Evolutionary conservation across 1,139 yeast species (phyloP).

Genomic region (Taphrina confusa): DNA sequence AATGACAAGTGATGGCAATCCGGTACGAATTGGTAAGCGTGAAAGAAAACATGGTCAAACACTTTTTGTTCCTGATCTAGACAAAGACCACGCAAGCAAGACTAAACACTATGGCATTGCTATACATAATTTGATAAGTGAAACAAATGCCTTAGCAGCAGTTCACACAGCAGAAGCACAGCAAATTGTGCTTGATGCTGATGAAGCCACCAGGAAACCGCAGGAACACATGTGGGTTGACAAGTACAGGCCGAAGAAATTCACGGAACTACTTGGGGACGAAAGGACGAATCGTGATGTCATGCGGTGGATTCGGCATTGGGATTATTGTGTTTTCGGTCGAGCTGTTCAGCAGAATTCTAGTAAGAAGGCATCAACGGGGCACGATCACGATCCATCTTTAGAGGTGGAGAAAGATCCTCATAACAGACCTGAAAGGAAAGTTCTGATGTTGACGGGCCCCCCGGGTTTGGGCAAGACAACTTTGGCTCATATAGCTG

Average conservation of each 20-base stretch:
- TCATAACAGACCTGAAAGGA: constrained; percentile 68
- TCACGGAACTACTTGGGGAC: constrained; percentile 76
- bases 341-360: constrained; percentile 41
- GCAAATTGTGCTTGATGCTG: neutral
- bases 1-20: constrained; percentile 16
- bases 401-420: constrained; percentile 51
- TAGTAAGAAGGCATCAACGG: neutral
- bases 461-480: constrained; percentile 98
- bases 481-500: constrained; percentile 79
- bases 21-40: constrained; percentile 1
- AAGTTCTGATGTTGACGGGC: constrained; percentile 75
- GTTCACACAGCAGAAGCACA: neutral
- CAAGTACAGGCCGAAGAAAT: constrained; percentile 75
- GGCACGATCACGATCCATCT: neutral
- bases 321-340: constrained; percentile 71
- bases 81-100: constrained; percentile 23
- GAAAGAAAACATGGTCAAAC: constrained; percentile 8
- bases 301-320: constrained; percentile 75
- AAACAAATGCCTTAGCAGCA: neutral
- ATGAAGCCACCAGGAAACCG: neutral
- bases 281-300: constrained; percentile 73
- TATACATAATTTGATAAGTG: constrained; percentile 12
- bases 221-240: constrained; percentile 55
- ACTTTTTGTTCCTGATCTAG: constrained; percentile 2
- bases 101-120: constrained; percentile 23